Conservation (phyloP, 2,329 filamentous ascomycete species). For the Talaromyces sp. region DNA sequence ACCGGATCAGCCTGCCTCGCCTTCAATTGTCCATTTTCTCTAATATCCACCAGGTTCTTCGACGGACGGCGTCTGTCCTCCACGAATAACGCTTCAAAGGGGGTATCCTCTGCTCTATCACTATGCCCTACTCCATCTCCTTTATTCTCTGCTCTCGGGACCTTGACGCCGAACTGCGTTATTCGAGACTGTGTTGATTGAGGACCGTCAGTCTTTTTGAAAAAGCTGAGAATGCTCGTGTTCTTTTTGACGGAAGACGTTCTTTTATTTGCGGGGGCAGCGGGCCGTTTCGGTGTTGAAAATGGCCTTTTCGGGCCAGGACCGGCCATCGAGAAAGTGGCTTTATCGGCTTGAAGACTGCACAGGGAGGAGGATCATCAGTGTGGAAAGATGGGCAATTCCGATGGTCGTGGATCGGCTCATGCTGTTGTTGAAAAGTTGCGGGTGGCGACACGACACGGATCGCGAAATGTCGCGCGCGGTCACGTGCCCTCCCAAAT, state of each 20-base stretch:
- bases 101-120: slow-evolving; percentile 1
- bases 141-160: slow-evolving; percentile 22
- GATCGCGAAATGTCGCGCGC: background rate
- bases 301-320: slow-evolving; percentile 1
- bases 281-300: slow-evolving; percentile 6
- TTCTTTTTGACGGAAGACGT: slow-evolving; percentile 39
- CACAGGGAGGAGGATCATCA: background rate
- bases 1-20: background rate
- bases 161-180: slow-evolving; percentile 32
- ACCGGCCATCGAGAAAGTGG: slow-evolving; percentile 4
- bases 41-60: slow-evolving; percentile 8
- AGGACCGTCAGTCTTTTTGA: slow-evolving; percentile 61
- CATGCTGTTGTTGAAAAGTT: background rate
- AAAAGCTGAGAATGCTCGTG: slow-evolving; percentile 67
- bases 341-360: background rate
- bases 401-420: background rate
- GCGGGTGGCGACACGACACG: background rate
- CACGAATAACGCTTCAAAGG: slow-evolving; percentile 25
- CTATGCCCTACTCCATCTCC: background rate
- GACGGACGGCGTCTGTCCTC: slow-evolving; percentile 24
- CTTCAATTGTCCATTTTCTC: background rate
- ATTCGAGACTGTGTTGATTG: slow-evolving; percentile 52
- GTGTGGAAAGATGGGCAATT: background rate
- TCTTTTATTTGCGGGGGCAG: background rate
- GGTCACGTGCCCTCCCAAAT: background rate